phyloP scores from a whole-genome alignment of 192 early-diverging fungal genomes.

The Coemansia sp. region DNA sequence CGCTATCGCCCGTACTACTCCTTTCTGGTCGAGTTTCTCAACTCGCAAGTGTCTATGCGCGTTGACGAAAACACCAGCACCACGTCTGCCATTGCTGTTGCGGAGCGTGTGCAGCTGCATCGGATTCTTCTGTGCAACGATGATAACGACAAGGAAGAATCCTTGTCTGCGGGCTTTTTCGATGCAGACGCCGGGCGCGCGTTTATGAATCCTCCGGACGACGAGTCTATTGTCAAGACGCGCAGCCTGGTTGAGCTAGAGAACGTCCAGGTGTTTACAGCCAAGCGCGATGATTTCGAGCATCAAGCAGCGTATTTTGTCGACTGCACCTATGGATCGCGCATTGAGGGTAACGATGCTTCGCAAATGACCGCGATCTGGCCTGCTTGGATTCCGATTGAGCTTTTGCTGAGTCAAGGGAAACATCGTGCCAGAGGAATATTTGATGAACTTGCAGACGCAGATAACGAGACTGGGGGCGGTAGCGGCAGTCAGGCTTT shows the following conservation, averaged over 20 bases:
- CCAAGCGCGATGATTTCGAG: conserved; percentile 44
- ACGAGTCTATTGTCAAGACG: conserved; percentile 58
- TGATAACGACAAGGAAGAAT: conserved; percentile 6
- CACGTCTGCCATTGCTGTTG: conserved; percentile 44
- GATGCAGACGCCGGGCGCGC: not conserved
- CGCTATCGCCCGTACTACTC: conserved; percentile 50
- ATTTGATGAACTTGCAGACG: conserved; percentile 41
- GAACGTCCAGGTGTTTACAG: conserved; percentile 56
- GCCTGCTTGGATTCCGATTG: conserved; percentile 60
- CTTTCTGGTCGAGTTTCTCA: conserved; percentile 56
- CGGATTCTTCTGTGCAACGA: conserved; percentile 48
- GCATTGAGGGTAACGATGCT: conserved; percentile 16
- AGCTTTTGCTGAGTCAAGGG: conserved; percentile 52
- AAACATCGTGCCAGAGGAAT: conserved; percentile 38
- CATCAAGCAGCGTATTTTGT: conserved; percentile 50
- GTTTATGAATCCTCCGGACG: conserved; percentile 29
- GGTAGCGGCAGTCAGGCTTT: not conserved
- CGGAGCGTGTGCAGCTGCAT: conserved; percentile 50
- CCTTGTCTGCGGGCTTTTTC: not conserved
- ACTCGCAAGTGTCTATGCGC: conserved; percentile 56
- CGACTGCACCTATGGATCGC: conserved; percentile 54
- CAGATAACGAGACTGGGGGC: not conserved
- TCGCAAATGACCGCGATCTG: conserved; percentile 44
- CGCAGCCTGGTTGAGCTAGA: conserved; percentile 54
- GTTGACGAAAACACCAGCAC: conserved; percentile 49